Evolutionary conservation across 495 filamentous ascomycete genomes (phyloP).

Genomic region (Penicillium lagena): DNA sequence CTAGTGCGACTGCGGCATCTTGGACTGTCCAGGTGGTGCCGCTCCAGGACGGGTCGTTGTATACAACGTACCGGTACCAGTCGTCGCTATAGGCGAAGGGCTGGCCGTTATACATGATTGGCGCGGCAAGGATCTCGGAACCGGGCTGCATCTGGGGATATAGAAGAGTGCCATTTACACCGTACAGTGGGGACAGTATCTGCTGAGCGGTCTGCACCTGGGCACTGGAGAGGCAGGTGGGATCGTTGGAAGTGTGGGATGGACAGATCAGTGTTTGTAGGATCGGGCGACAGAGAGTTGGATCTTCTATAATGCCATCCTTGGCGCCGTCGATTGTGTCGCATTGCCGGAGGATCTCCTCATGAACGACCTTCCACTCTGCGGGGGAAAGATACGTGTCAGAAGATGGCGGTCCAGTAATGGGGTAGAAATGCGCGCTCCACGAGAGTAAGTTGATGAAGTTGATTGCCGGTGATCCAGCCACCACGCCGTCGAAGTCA

Average conservation of each 20-base stretch:
- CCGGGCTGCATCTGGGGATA: slow-evolving; percentile 50
- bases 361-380: slow-evolving; percentile 45
- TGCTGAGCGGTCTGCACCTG: slow-evolving; percentile 50
- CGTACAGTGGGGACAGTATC: slow-evolving; percentile 48
- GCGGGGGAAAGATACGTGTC: slow-evolving; percentile 44
- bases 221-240: slow-evolving; percentile 46
- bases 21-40: slow-evolving; percentile 28
- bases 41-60: slow-evolving; percentile 44
- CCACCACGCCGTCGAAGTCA: slow-evolving; percentile 62
- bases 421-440: slow-evolving; percentile 46
- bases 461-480: slow-evolving; percentile 48
- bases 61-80: slow-evolving; percentile 51
- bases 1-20: slow-evolving; percentile 29
- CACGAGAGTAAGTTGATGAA: slow-evolving; percentile 47
- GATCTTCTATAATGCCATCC: slow-evolving; percentile 60
- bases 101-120: slow-evolving; percentile 29
- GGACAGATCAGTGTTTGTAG: slow-evolving; percentile 48
- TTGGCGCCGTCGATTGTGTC: slow-evolving; percentile 55
- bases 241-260: slow-evolving; percentile 15
- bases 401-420: slow-evolving; percentile 38
- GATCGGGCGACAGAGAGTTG: slow-evolving; percentile 50
- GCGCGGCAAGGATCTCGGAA: slow-evolving; percentile 23
- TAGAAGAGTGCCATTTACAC: slow-evolving; percentile 43
- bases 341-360: slow-evolving; percentile 59
- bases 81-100: slow-evolving; percentile 35